These are phyloP conservation scores for Rhodosporidiobolus sp. DNA, from an alignment of 768 basidiomycete species.

Conservation along the genomic window DNA sequence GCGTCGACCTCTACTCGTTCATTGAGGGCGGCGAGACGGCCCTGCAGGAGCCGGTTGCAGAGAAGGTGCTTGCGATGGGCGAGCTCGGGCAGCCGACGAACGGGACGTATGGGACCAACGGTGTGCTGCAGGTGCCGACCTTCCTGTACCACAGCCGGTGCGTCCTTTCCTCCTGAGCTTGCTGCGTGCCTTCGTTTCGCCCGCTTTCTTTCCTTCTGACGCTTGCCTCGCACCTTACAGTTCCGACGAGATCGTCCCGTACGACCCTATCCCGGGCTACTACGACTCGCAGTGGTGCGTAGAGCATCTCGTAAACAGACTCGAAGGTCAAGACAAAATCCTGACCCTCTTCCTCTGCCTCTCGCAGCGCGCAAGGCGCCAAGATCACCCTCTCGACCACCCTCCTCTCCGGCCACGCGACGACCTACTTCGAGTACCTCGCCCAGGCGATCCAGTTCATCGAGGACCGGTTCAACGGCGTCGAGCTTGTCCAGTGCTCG, in stretches of 20 bases:
- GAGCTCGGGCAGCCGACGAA: not conserved
- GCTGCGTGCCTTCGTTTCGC: not conserved
- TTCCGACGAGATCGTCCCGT: slow-evolving; percentile 5
- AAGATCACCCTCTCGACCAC: not conserved
- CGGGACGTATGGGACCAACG: not conserved
- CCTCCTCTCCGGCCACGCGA: not conserved
- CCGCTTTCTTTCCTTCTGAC: not conserved
- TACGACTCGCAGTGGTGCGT: slow-evolving; percentile 2
- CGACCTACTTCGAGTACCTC: not conserved
- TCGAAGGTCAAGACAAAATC: too few species aligned
- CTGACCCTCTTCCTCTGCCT: too few species aligned
- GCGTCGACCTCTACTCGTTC: not conserved
- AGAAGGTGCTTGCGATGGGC: not conserved
- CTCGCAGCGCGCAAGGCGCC: not conserved
- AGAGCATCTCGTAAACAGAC: too few species aligned
- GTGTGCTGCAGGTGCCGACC: not conserved
- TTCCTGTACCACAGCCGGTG: slow-evolving; percentile 3
- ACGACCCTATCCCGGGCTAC: not conserved
- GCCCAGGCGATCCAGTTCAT: not conserved
- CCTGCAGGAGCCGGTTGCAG: not conserved
- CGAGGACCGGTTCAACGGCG: not conserved
- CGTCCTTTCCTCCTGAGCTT: not conserved
- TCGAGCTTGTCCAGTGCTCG: not conserved
- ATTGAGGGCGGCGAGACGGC: not conserved
- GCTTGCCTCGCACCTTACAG: not conserved